These are phyloP conservation scores for Linderniella brevidens DNA, from an alignment of 257 asterid genomes.

Conservation along the genomic window DNA sequence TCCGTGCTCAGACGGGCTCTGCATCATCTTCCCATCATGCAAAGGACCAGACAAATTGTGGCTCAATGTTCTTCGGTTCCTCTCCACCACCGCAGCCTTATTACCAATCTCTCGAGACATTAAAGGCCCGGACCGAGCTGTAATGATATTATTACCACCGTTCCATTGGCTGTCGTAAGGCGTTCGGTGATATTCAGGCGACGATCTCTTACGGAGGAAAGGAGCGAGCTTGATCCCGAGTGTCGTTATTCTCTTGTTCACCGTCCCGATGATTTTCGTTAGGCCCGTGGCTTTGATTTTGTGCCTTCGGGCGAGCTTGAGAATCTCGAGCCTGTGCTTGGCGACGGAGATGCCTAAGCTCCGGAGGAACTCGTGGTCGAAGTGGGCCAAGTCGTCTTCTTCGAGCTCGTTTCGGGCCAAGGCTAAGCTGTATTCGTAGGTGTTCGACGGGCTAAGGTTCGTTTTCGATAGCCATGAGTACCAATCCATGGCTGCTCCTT, in stretches of 20 bases:
- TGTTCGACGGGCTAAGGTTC: background rate
- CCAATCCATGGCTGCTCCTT: background rate
- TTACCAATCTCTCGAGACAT: too few relatives aligned
- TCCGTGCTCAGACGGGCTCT: background rate
- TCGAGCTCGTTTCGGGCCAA: constrained; percentile 1
- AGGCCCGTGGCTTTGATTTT: background rate
- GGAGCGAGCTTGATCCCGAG: too few relatives aligned
- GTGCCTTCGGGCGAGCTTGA: background rate
- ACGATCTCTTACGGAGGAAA: too few relatives aligned
- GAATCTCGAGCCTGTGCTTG: constrained; percentile 5
- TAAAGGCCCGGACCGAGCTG: too few relatives aligned
- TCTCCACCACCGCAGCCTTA: too few relatives aligned
- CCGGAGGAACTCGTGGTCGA: constrained; percentile 4
- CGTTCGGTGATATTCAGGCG: too few relatives aligned
- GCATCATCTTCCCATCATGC: too few relatives aligned
- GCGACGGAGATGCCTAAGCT: background rate
- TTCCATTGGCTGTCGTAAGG: too few relatives aligned
- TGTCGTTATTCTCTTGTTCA: background rate
- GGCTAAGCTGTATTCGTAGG: background rate
- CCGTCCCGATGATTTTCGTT: background rate
- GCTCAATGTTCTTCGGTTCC: too few relatives aligned
- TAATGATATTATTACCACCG: too few relatives aligned
- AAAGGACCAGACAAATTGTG: too few relatives aligned
- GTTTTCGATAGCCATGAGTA: constrained; percentile 2
- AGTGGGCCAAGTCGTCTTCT: background rate